These are phyloP conservation scores for Serendipita vermifera DNA, from an alignment of 768 basidiomycete species.

Conservation along the genomic window DNA sequence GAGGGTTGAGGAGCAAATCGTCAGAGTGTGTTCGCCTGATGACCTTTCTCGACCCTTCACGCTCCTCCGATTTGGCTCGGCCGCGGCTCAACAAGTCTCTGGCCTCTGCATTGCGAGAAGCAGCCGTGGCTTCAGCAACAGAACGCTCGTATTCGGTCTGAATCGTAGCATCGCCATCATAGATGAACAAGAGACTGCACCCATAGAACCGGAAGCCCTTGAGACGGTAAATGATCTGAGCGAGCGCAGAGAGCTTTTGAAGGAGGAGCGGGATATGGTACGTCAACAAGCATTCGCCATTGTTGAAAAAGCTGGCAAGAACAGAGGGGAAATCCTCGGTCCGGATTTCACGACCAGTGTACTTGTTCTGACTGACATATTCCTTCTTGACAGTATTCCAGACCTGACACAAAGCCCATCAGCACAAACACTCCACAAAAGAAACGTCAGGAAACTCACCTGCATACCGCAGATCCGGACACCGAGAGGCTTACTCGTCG, in stretches of 20 bases:
- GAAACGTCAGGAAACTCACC: constrained; percentile 38
- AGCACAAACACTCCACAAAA: background rate
- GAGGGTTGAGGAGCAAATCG: constrained; percentile 56
- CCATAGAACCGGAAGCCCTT: constrained; percentile 98
- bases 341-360: constrained; percentile 81
- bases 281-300: constrained; percentile 70
- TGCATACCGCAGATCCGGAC: constrained; percentile 98
- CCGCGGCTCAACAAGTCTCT: background rate
- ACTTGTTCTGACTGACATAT: constrained; percentile 92
- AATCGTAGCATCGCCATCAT: constrained; percentile 84
- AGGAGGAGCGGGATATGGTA: constrained; percentile 88
- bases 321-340: constrained; percentile 74
- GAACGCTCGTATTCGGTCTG: constrained; percentile 62
- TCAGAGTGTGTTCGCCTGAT: constrained; percentile 71
- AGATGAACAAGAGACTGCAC: constrained; percentile 90
- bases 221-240: constrained; percentile 74
- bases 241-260: constrained; percentile 86
- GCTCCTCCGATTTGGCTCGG: constrained; percentile 27
- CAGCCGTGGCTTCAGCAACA: constrained; percentile 37
- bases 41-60: constrained; percentile 17
- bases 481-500: constrained; percentile 82
- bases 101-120: constrained; percentile 3
- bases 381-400: constrained; percentile 79
- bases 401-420: constrained; percentile 40
- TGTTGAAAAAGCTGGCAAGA: constrained; percentile 68